Evolutionary conservation across 805 yeast genomes (phyloP).

Genomic region (Zygosaccharomyces bisporus): DNA sequence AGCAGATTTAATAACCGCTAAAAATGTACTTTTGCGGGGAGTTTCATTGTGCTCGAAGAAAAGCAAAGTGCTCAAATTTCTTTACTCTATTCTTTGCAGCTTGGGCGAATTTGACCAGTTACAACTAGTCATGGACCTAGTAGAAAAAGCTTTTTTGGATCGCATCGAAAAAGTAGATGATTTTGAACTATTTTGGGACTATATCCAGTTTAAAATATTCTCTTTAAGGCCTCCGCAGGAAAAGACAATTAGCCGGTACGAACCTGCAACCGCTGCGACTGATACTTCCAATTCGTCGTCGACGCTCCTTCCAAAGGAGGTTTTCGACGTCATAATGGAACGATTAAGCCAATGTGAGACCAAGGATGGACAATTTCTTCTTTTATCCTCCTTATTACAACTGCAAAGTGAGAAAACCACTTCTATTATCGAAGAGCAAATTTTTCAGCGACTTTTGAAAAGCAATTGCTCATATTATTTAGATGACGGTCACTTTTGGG

Average conservation of each 20-base stretch:
- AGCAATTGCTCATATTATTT: slow-evolving; percentile 21
- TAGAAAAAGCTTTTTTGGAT: slow-evolving; percentile 16
- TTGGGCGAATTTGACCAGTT: slow-evolving; percentile 23
- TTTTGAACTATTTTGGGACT: slow-evolving; percentile 33
- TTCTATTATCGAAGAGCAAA: slow-evolving; percentile 18
- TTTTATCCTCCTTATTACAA: slow-evolving; percentile 23
- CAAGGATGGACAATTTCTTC: slow-evolving; percentile 19
- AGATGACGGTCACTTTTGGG: slow-evolving; percentile 29
- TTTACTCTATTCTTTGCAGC: slow-evolving; percentile 23
- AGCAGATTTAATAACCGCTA: slow-evolving; percentile 25
- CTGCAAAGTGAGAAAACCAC: slow-evolving; percentile 27
- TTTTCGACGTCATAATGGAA: slow-evolving; percentile 19
- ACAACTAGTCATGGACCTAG: slow-evolving; percentile 12
- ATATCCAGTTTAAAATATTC: slow-evolving; percentile 28
- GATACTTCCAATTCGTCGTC: slow-evolving; percentile 1
- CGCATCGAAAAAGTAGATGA: slow-evolving; percentile 24
- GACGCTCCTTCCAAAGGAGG: slow-evolving; percentile 8
- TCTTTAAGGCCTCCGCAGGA: slow-evolving; percentile 8
- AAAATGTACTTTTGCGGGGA: slow-evolving; percentile 24
- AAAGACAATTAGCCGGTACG: slow-evolving; percentile 20
- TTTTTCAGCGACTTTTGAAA: slow-evolving; percentile 24
- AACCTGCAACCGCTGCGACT: neutral
- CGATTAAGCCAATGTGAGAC: slow-evolving; percentile 20
- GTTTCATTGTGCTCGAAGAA: slow-evolving; percentile 24
- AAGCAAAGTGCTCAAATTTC: slow-evolving; percentile 20